phyloP scores from a whole-genome alignment of 2,329 filamentous ascomycete species.

The Exophiala aquamarina region DNA sequence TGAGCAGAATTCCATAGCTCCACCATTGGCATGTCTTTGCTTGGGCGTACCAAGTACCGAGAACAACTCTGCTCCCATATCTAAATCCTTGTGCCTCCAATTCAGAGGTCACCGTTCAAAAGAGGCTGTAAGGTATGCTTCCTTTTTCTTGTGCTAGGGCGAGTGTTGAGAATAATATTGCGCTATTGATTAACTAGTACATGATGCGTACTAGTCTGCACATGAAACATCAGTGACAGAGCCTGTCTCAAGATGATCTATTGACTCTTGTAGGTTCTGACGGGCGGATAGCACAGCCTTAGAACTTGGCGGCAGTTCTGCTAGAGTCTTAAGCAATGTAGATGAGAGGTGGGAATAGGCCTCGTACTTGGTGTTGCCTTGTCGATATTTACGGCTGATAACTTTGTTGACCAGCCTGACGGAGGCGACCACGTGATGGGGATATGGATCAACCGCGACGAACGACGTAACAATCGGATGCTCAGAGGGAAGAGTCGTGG shows the following conservation, averaged over 20 bases:
- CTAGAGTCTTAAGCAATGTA: conserved; percentile 26
- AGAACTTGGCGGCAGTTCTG: conserved; percentile 31
- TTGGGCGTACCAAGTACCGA: no score
- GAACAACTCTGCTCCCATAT: no score
- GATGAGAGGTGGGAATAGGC: conserved; percentile 26
- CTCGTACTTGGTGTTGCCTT: conserved; percentile 25
- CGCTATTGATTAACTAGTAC: no score
- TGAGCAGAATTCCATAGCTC: no score
- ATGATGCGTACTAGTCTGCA: no score
- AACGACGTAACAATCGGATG: conserved; percentile 22
- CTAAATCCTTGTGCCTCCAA: no score
- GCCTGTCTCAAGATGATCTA: background rate
- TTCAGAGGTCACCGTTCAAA: no score
- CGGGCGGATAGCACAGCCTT: conserved; percentile 26
- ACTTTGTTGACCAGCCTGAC: conserved; percentile 30
- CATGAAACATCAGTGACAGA: no score
- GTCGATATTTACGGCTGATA: conserved; percentile 27
- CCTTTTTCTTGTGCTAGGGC: no score
- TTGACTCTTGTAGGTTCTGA: background rate
- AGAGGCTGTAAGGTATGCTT: no score
- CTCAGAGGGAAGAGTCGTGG: background rate
- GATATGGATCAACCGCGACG: conserved; percentile 33
- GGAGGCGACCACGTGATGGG: conserved; percentile 31
- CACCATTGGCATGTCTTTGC: no score
- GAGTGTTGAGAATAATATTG: no score